Evolutionary conservation across 2,329 filamentous ascomycete genomes (phyloP).

Genomic region (Metarhizium anisopliae): DNA sequence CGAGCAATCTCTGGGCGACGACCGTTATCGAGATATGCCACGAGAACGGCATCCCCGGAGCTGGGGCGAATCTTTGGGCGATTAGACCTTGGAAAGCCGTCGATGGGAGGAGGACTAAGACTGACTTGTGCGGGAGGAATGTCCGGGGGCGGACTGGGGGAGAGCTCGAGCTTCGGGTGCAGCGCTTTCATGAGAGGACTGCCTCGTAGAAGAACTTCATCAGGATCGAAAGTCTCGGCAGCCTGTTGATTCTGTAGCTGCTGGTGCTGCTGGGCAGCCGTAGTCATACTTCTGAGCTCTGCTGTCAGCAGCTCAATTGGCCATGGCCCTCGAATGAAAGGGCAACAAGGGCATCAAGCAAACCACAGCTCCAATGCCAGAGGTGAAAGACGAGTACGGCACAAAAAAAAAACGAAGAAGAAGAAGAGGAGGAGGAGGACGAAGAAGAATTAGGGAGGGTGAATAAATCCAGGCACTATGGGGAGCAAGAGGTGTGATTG

Average conservation of each 20-base stretch:
- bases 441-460: neutral
- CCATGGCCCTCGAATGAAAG: conserved; percentile 20
- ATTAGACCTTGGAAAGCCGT: conserved; percentile 40
- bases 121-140: conserved; percentile 27
- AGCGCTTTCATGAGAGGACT: conserved; percentile 31
- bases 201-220: conserved; percentile 31
- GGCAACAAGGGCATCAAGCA: conserved; percentile 8
- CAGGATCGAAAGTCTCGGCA: conserved; percentile 33
- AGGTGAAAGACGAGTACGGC: neutral
- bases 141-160: conserved; percentile 25
- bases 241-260: conserved; percentile 18
- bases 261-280: conserved; percentile 25
- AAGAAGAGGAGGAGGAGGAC: too few species aligned
- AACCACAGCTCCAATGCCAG: neutral
- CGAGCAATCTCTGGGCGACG: conserved; percentile 56
- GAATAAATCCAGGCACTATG: neutral
- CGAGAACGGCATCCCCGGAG: conserved; percentile 58
- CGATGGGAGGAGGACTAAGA: conserved; percentile 19
- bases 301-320: conserved; percentile 21
- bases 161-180: conserved; percentile 22
- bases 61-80: conserved; percentile 44
- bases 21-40: conserved; percentile 54
- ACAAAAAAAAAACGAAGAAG: neutral
- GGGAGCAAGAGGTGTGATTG: neutral
- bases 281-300: conserved; percentile 29